Conservation (phyloP, 352 stramenopile genomes). For the Phytophthora kernoviae region DNA sequence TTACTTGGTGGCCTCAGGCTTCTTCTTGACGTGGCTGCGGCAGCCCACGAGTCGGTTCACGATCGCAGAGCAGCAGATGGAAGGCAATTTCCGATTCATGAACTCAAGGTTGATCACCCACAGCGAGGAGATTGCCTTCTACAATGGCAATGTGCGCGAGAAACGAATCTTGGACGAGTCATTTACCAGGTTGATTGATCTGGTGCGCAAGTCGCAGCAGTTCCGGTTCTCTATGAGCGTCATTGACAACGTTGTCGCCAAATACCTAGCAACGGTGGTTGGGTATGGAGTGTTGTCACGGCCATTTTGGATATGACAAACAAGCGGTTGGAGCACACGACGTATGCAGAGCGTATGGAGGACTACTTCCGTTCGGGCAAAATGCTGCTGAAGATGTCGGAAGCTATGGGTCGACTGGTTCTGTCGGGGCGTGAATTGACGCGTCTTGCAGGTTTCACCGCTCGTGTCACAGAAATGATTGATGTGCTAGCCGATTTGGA, state of each 20-base stretch:
- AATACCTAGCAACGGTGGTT: conserved; percentile 83
- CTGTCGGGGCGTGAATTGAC: conserved; percentile 81
- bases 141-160: conserved; percentile 84
- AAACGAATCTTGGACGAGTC: conserved; percentile 64
- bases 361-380: conserved; percentile 81
- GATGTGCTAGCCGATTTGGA: conserved; percentile 64
- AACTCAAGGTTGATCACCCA: conserved; percentile 85
- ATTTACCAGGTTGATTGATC: conserved; percentile 55
- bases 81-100: conserved; percentile 82
- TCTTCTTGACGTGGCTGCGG: conserved; percentile 68
- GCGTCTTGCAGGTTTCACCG: conserved; percentile 68
- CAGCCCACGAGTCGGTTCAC: conserved; percentile 69
- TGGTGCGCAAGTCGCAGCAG: conserved; percentile 66
- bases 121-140: conserved; percentile 89
- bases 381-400: conserved; percentile 82
- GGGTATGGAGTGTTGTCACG: conserved; percentile 72
- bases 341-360: conserved; percentile 73
- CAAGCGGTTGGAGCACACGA: conserved; percentile 43
- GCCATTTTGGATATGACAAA: conserved; percentile 61
- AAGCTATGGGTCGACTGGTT: conserved; percentile 83
- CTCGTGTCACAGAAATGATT: conserved; percentile 77
- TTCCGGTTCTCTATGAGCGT: conserved; percentile 80
- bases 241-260: conserved; percentile 81
- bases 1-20: conserved; percentile 65
- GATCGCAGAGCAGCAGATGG: conserved; percentile 72